Conservation (phyloP, 1,139 yeast genomes). For the Entelexis paramagnoliae region DNA sequence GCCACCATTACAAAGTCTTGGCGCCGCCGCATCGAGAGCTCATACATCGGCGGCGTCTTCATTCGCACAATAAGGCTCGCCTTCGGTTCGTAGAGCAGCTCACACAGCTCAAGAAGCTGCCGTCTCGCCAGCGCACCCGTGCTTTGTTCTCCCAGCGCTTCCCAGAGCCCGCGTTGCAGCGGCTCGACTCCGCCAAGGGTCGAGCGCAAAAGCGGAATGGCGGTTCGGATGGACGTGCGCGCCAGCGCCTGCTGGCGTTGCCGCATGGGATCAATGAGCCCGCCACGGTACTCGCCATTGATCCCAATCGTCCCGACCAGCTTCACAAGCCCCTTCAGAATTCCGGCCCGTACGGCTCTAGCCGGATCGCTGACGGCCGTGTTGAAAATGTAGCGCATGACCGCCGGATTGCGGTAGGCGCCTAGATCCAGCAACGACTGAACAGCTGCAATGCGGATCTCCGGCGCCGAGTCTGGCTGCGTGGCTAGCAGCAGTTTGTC, state of each 20-base stretch:
- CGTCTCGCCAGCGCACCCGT: constrained; percentile 53
- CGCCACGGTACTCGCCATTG: constrained; percentile 37
- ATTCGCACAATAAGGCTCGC: constrained; percentile 53
- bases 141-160: constrained; percentile 43
- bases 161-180: constrained; percentile 55
- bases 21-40: constrained; percentile 45
- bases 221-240: constrained; percentile 48
- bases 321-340: constrained; percentile 41
- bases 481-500: constrained; percentile 46
- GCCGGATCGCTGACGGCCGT: constrained; percentile 49
- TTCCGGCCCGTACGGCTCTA: constrained; percentile 41
- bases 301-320: constrained; percentile 62
- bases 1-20: constrained; percentile 22
- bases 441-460: constrained; percentile 59
- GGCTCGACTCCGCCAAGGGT: constrained; percentile 58
- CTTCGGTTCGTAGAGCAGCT: constrained; percentile 54
- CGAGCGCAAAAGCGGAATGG: constrained; percentile 55
- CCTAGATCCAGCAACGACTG: constrained; percentile 62
- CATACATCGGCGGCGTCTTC: constrained; percentile 58
- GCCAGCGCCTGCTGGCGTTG: constrained; percentile 36
- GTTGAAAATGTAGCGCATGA: constrained; percentile 54
- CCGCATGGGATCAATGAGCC: constrained; percentile 33
- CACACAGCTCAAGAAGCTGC: constrained; percentile 52
- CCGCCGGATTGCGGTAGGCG: constrained; percentile 54
- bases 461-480: constrained; percentile 39